phyloP scores from a whole-genome alignment of 2,329 filamentous ascomycete genomes.

The Paecilomyces sp. region DNA sequence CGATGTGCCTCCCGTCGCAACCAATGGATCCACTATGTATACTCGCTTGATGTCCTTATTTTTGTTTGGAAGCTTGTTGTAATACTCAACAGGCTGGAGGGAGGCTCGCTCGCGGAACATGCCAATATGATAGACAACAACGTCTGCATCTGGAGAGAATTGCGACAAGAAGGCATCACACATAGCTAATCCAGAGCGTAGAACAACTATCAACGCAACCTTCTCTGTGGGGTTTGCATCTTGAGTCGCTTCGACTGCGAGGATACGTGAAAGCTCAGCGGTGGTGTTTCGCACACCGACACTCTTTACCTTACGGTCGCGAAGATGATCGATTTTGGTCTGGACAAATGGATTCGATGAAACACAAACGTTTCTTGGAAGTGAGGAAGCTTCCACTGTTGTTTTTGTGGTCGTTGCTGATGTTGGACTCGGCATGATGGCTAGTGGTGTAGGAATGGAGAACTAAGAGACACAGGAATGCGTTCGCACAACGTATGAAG shows the following conservation, averaged over 20 bases:
- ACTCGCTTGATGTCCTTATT: slow-evolving; percentile 15
- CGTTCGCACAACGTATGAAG: not conserved
- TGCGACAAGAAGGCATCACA: slow-evolving; percentile 25
- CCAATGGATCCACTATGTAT: slow-evolving; percentile 19
- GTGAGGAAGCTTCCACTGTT: not conserved
- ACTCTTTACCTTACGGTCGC: slow-evolving; percentile 10
- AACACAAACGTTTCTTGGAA: slow-evolving; percentile 8
- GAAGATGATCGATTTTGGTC: slow-evolving; percentile 9
- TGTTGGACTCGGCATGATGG: not conserved
- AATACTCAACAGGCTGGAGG: slow-evolving; percentile 10
- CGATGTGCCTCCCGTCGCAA: slow-evolving; percentile 20
- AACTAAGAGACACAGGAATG: not conserved
- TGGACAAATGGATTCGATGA: slow-evolving; percentile 10
- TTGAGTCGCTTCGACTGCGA: slow-evolving; percentile 9
- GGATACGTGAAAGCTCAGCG: slow-evolving; percentile 9
- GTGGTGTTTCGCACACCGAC: slow-evolving; percentile 9
- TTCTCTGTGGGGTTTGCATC: slow-evolving; percentile 5
- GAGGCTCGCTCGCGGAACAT: slow-evolving; percentile 17
- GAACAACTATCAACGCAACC: slow-evolving; percentile 17
- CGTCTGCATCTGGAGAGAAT: slow-evolving; percentile 16
- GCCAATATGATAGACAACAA: slow-evolving; percentile 20
- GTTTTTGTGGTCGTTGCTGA: slow-evolving; percentile 4
- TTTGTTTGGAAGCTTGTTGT: slow-evolving; percentile 21
- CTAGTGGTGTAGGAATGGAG: not conserved
- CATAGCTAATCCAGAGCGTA: slow-evolving; percentile 34